Evolutionary conservation across 371 early-diverging fungal species (phyloP).

Genomic region (Parasitella parasitica): DNA sequence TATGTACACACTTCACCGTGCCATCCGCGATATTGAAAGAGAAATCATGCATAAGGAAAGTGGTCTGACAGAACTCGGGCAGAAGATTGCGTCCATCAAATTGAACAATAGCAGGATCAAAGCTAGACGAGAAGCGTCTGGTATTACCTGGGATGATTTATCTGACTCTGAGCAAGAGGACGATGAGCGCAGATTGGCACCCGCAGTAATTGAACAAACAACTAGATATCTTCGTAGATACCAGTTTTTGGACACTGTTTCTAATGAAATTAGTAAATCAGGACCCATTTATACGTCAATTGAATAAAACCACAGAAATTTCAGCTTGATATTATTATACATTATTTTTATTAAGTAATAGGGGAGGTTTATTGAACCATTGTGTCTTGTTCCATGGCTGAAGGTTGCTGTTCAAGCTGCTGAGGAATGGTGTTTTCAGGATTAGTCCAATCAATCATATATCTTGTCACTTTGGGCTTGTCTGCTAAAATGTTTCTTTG

Average conservation of each 20-base stretch:
- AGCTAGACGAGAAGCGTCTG: background rate
- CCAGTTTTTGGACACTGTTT: conserved; percentile 17
- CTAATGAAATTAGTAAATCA: conserved; percentile 6
- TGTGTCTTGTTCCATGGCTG: conserved; percentile 29
- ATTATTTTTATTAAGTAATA: background rate
- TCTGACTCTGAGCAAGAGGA: conserved; percentile 20
- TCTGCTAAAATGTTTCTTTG: conserved; percentile 87
- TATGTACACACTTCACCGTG: conserved; percentile 28
- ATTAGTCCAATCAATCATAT: conserved; percentile 47
- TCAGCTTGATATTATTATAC: conserved; percentile 4
- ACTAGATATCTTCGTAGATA: conserved; percentile 19
- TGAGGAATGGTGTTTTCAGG: conserved; percentile 28
- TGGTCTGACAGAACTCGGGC: conserved; percentile 21
- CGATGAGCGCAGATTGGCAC: background rate
- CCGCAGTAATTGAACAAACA: conserved; percentile 8
- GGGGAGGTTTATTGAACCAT: conserved; percentile 35
- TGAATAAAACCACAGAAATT: background rate
- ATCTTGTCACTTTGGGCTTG: conserved; percentile 90
- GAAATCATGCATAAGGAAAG: conserved; percentile 18
- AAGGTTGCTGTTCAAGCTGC: conserved; percentile 8
- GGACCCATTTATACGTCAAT: conserved; percentile 1
- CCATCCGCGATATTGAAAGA: conserved; percentile 32
- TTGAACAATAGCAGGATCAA: conserved; percentile 1
- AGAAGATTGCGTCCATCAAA: conserved; percentile 11
- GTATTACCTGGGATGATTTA: conserved; percentile 13